Conservation (phyloP, 352 stramenopile species). For the Globisporangium solare region DNA sequence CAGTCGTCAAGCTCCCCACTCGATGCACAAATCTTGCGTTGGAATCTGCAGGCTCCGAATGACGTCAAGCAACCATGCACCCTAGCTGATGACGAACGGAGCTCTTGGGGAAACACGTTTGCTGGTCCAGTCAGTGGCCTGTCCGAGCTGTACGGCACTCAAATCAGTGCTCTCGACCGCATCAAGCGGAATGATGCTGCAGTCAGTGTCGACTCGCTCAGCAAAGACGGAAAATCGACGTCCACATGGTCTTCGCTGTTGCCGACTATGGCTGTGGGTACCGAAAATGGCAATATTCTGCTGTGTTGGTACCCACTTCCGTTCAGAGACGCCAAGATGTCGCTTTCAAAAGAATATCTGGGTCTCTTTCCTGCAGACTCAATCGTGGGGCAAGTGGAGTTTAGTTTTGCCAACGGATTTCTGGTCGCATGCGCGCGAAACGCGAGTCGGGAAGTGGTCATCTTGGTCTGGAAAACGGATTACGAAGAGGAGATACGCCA, state of each 20-base stretch:
- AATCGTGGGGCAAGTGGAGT: slow-evolving; percentile 41
- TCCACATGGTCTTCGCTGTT: slow-evolving; percentile 39
- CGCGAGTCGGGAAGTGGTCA: slow-evolving; percentile 24
- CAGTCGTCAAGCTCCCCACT: slow-evolving; percentile 55
- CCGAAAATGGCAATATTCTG: slow-evolving; percentile 47
- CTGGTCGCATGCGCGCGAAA: slow-evolving; percentile 44
- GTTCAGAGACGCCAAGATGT: slow-evolving; percentile 23
- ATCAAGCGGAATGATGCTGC: slow-evolving; percentile 29
- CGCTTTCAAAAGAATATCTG: slow-evolving; percentile 55
- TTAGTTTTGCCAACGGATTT: slow-evolving; percentile 50
- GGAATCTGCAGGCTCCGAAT: slow-evolving; percentile 29
- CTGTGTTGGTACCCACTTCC: slow-evolving; percentile 69
- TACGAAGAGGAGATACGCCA: slow-evolving; percentile 62
- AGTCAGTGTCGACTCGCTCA: neutral
- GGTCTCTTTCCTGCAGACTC: slow-evolving; percentile 37
- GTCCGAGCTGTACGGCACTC: slow-evolving; percentile 27
- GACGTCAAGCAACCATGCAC: slow-evolving; percentile 11
- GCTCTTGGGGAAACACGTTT: slow-evolving; percentile 49
- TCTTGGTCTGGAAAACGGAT: slow-evolving; percentile 74
- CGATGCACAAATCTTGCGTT: slow-evolving; percentile 64
- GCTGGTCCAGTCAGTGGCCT: slow-evolving; percentile 47
- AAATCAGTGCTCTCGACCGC: slow-evolving; percentile 28
- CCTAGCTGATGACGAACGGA: slow-evolving; percentile 39
- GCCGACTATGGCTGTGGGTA: slow-evolving; percentile 41
- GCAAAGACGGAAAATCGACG: neutral